Base-by-base conservation (phyloP, 1,284 basidiomycete species). In the Lentinula novae-zelandiae region DNA sequence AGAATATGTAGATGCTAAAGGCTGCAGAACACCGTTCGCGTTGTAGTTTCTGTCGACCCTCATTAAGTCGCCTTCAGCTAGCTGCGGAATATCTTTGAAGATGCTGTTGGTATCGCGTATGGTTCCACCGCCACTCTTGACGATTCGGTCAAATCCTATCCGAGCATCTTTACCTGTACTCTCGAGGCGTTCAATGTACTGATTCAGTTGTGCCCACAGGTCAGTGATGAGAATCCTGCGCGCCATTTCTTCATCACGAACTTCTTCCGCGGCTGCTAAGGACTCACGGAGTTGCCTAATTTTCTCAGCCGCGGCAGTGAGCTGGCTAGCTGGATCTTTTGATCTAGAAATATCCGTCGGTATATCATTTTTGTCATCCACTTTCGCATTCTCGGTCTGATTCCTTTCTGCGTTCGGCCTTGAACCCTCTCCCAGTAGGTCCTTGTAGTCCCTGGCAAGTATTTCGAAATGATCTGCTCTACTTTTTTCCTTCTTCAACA, bases 171-270 rank as follows among this genome's bases (percentile, higher is more conserved):
- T 69, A 0, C 77, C 71, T 46, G 78, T 78, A 36, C 75, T 56
- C 38, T 86, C 83, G 60, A 82, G 64, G 53, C 71, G 65, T 34
- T 68, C 66, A 49, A 87, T 73, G 66, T 82, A 82, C 48, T 77
- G 75, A 36, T 80, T 80, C 61, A 87, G 74, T 63, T 83, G 79
- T 1, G 69, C 57, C 85, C 86, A 89, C 33, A 75, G 74, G 34
- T 85, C 81, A 46, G 76, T 69, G 55, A 86, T 67, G 58, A 77
- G 70, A 60, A 78, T 74, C 64, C 81, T 70, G 7, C 82, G 77
- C 2, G 82, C 78, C 40, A 83, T 79, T 6, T 82, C 79, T 5
- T 87, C 85, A 65, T 87, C 86, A 52, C 83, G 77, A 6, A 81
- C 77, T 34, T 83, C 79, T 7, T 82, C 79, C 2, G 87, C 85